Evolutionary conservation across 2,329 filamentous ascomycete genomes (phyloP), one percentile per base, ranked within the genome.

Genomic region (Drechmeria coniospora): DNA sequence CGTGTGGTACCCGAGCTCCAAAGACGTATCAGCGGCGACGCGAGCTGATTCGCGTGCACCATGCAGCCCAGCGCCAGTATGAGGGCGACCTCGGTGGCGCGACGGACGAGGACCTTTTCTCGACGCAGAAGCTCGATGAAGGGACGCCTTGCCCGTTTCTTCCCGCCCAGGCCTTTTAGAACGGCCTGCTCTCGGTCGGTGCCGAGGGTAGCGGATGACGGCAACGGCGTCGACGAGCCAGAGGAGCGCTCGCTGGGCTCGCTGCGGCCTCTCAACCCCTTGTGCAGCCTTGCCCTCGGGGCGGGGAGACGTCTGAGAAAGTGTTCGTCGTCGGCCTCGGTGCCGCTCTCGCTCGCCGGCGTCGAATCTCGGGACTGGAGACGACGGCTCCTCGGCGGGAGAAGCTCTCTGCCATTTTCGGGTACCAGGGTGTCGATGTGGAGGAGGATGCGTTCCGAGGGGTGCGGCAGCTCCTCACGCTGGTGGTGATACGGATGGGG

Each of bases 261-360:
- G 39, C 69, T 63, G 32, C 51, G 54, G 32, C 69, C 75, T 33
- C 78, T 68, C 26, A 93, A 52, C 6, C 84, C 86, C 54, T 93
- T 94, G 46, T 79, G 76, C 18, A 72, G 63, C 34, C 73, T 68
- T 7, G 65, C 41, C n/a, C 66, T 76, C 2, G 86, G 80, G 3
- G 86, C 81, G 1, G 87, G 86, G 14, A 94, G 57, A 1, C 84
- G 79, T 49, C 79, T 90, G 31, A 93, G 61, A 40, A 87, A 76
- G 36, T 86, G 79, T 51, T 95, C 87, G 56, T 95, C 87, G 44
- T 94, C 87, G 21, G 87, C 87, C 49, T 95, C 87, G 12, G 86
- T 92, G 15, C 87, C 87, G 49, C 84, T 93, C 40, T 93, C 86
- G 50, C 82, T 93, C 8, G 69, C 70, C 2, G 73, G 65, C 1